Evolutionary conservation across 2,329 filamentous ascomycete genomes (phyloP), one percentile per base, ranked within the genome.

Genomic region (Cercospora sesami): DNA sequence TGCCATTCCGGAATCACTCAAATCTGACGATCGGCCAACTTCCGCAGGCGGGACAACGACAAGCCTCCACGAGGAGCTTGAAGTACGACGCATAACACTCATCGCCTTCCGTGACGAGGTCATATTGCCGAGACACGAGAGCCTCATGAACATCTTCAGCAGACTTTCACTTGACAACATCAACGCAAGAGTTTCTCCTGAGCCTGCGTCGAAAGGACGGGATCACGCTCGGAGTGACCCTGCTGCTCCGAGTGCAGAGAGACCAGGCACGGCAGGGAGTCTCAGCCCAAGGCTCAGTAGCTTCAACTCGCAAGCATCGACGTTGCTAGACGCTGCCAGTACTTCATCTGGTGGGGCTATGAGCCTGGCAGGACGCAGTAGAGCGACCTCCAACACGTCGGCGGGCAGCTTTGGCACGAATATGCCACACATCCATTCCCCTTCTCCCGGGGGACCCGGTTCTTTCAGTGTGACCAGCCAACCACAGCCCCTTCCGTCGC

Each of bases 101-200:
- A 89, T 93, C 23, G 89, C 91, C 4, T 99, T 95, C 81, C 89
- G 95, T 63, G 95, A 99, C 79, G 89, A 87, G 21, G 88, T 99
- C 66, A 92, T 99, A 60, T 83, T 99, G 0, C 92, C 93, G 1
- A 89, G 94, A 61, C 95, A 96, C 79, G 94, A 97, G 65, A 89
- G 88, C 6, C 86, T 99, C 26, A 96, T 95, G 83, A 87, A 89
- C 6, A 94, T 95, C 66, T 97, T 97, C 81, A 96, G 92, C 2
- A 89, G 94, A 2, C 85, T 98, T 0, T 94, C 90, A 3, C 87
- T 98, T 1, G 94, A 97, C 71, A 95, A 91, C 69, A 80, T 85
- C 21, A 83, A 82, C 68, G 79, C 81, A 9, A 80, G 82, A 1
- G 74, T 83, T 1, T 80, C 83, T 14, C 72, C 76, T 6, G 73